Percentiles rank a stretch among this genome's conserved stretches.
Evolutionary conservation across 2,329 filamentous ascomycete genomes (phyloP).

Genomic region (Scortechinia acanthostroma): DNA sequence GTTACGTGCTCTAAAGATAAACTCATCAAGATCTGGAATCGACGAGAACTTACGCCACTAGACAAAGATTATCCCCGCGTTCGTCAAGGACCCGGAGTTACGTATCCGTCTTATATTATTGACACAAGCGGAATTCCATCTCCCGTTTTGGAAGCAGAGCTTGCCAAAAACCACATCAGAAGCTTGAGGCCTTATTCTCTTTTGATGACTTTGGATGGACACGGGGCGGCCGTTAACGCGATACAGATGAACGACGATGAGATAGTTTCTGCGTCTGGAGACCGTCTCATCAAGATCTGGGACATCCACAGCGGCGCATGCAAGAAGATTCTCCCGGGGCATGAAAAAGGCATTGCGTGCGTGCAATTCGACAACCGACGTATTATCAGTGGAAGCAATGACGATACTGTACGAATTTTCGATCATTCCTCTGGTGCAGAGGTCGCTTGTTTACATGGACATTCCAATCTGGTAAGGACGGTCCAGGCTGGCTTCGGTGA

Average conservation of each 20-base stretch:
- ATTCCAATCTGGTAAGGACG: slow-evolving; percentile 57
- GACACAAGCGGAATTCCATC: neutral
- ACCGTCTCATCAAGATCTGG: slow-evolving; percentile 62
- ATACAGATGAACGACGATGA: slow-evolving; percentile 58
- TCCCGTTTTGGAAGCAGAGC: neutral
- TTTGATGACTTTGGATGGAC: slow-evolving; percentile 52
- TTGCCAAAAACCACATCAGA: neutral
- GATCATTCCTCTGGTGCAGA: slow-evolving; percentile 56
- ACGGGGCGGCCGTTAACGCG: slow-evolving; percentile 61
- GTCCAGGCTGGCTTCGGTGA: slow-evolving; percentile 45
- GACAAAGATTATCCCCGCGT: slow-evolving; percentile 10
- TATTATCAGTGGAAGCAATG: slow-evolving; percentile 62
- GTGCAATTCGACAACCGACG: slow-evolving; percentile 62
- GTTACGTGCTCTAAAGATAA: slow-evolving; percentile 70
- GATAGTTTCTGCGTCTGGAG: slow-evolving; percentile 62
- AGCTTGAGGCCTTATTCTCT: slow-evolving; percentile 37
- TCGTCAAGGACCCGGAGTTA: neutral
- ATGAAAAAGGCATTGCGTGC: slow-evolving; percentile 64
- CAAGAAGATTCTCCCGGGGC: slow-evolving; percentile 48
- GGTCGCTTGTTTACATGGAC: slow-evolving; percentile 55
- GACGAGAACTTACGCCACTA: slow-evolving; percentile 30
- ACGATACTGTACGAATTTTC: slow-evolving; percentile 63
- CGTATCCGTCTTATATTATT: neutral
- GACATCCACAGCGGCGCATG: slow-evolving; percentile 49
- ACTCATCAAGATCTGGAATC: slow-evolving; percentile 63